Percentiles rank a stretch among this genome's conserved stretches.
These are phyloP conservation scores for Pythium rishiriense DNA, from an alignment of 352 stramenopile species.

Conservation along the genomic window DNA sequence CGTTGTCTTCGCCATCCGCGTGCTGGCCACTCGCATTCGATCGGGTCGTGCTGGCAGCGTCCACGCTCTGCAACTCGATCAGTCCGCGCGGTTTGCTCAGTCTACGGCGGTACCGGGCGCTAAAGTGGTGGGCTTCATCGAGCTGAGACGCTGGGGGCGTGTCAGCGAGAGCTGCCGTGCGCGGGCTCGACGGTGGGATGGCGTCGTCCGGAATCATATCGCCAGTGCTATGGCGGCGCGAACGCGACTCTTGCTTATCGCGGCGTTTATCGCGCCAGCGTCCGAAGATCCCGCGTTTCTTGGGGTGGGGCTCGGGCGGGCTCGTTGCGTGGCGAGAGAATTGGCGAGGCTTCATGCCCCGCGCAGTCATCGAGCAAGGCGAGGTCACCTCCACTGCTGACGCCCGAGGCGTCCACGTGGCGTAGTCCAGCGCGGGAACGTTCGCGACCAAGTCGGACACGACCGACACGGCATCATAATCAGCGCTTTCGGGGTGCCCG, in stretches of 20 bases:
- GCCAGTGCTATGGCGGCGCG: slow-evolving; percentile 1
- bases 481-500: no score
- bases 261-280: slow-evolving; percentile 1
- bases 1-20: neutral
- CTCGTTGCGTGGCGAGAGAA: neutral
- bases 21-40: neutral
- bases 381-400: slow-evolving; percentile 4
- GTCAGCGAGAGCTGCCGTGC: neutral
- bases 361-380: slow-evolving; percentile 5
- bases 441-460: slow-evolving; percentile 1
- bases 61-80: slow-evolving; percentile 1
- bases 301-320: neutral
- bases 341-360: neutral
- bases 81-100: neutral
- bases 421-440: neutral
- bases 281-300: slow-evolving; percentile 1
- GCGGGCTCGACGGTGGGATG: neutral
- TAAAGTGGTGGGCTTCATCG: neutral
- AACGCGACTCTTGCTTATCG: neutral
- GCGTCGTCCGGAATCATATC: neutral
- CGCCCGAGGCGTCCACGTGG: neutral
- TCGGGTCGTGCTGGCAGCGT: no score
- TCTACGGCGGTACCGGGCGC: neutral
- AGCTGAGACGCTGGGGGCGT: no score
- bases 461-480: slow-evolving; percentile 1